Base-by-base conservation (phyloP, 1,284 basidiomycete species). In the Leccinum angustisporum region DNA sequence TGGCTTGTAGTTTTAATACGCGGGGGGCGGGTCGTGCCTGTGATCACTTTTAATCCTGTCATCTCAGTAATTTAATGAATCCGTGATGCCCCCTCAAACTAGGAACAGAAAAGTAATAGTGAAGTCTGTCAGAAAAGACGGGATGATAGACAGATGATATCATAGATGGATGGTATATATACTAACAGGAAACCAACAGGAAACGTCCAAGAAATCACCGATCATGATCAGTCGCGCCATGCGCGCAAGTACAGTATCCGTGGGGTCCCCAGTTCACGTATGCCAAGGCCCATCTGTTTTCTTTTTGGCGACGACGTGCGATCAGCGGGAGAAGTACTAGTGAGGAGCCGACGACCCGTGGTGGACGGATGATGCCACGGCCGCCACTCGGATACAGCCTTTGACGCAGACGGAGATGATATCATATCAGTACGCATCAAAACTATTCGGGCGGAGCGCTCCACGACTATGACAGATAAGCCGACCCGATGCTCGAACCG, bases 1-100 rank as follows among this genome's bases (percentile, higher is more conserved):
- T 60, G 57, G 7, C 33, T 25, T 65, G 54, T 46, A 61, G 48
- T 69, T 68, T 54, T 72, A 70, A 63, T 72, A 61, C 59, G 40
- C 36, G 14, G 43, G 43, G 43, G 43, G 27, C 21, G 31, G 51
- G 52, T 65, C 56, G 59, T 59, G 57, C 57, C 38, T 55, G 46
- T 48, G 21, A 48, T 53, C 61, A 59, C 13, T 38, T 18, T 38
- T 56, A 55, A 46, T 51, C 34, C 25, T 53, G 54, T 33, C 25
- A 50, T 56, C 14, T 7, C 16, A 65, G 64, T 59, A 70, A 60
- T 52, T 9, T 48, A 52, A 52, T 52, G 27, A 30, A 52, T 70
- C 14, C 54, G 63, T 58, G 31, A 43, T 46, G 48, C n/a, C 31
- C 27, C 27, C 30, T 9, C 27, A 52, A 52, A 52, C 34, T 63